Base-by-base conservation (phyloP, 1,139 yeast genomes). In the Blastobotrys petasosporus region DNA sequence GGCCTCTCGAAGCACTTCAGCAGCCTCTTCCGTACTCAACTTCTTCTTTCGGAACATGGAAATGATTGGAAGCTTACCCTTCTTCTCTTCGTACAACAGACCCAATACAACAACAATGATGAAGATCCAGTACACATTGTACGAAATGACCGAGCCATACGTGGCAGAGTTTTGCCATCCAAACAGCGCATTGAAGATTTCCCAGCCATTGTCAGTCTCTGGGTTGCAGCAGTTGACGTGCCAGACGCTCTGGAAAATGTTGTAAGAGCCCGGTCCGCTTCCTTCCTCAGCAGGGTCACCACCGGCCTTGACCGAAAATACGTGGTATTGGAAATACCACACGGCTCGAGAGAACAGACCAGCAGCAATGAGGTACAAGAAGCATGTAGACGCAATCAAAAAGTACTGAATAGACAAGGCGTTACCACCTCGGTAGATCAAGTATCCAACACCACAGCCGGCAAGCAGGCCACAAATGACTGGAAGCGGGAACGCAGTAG, bases 111-210 rank as follows among this genome's bases (percentile, higher is more conserved):
- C 48, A 0, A 62, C 47, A 38, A 82, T 78, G 11, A 87, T 77
- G 32, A 74, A 64, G 4, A 77, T 39, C 98, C 98, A 90, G 67
- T 85, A 90, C 4, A 71, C 52, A 54, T 79, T 75, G 66, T 90
- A 90, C 44, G 88, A 77, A 16, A 75, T 64, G n/a, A 90, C 88
- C 35, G 95, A 85, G 15, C 96, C 96, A 61, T 85, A 86, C 1
- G 97, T 88, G 13, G 97, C 97, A 32, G 94, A 79, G 66, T 90
- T 90, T 32, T 92, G 85, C 98, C 98, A 90, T 1, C 97, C 98
- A 47, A 92, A 74, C 11, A 90, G 70, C 4, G 97, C 97, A 56
- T 92, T 88, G 63, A 88, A 76, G 32, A 90, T 66, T 82, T 86
- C 87, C 96, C 96, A 90, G 52, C 95, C 92, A 32, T 90, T 90